phyloP scores from a whole-genome alignment of 805 yeast genomes.

The Nakazawaea populi region DNA sequence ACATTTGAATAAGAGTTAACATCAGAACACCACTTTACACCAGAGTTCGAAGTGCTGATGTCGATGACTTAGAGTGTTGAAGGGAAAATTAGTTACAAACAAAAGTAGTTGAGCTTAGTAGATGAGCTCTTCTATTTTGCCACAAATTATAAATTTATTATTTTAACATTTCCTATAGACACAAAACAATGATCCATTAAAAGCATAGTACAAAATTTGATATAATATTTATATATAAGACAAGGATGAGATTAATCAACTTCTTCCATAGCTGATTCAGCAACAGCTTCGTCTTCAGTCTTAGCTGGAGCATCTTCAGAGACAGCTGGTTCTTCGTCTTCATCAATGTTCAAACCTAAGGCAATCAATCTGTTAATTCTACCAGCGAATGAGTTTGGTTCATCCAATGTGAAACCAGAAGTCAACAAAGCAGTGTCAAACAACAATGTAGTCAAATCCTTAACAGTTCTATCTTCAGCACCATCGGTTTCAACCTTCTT shows the following conservation, averaged over 20 bases:
- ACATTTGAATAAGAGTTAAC: too few species aligned
- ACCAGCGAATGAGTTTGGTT: constrained; percentile 94
- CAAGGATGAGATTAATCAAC: constrained; percentile 64
- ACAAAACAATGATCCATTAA: too few species aligned
- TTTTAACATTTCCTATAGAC: too few species aligned
- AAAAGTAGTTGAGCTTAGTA: too few species aligned
- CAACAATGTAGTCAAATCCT: constrained; percentile 92
- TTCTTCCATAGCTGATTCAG: constrained; percentile 98
- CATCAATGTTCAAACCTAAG: constrained; percentile 96
- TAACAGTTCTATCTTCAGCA: constrained; percentile 96
- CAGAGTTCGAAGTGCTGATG: too few species aligned
- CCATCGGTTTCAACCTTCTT: constrained; percentile 96
- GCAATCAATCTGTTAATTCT: constrained; percentile 98
- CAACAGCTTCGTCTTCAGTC: constrained; percentile 62
- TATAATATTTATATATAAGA: not conserved
- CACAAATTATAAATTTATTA: too few species aligned
- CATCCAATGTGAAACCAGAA: constrained; percentile 98
- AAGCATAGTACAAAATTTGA: not conserved
- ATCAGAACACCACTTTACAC: too few species aligned
- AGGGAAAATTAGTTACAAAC: too few species aligned
- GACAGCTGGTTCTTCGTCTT: constrained; percentile 54
- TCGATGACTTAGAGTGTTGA: too few species aligned
- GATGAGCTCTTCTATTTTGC: too few species aligned
- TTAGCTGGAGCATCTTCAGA: constrained; percentile 36
- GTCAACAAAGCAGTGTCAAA: constrained; percentile 98